phyloP scores from a whole-genome alignment of 768 basidiomycete species.

The Amanita pseudoporphyria region DNA sequence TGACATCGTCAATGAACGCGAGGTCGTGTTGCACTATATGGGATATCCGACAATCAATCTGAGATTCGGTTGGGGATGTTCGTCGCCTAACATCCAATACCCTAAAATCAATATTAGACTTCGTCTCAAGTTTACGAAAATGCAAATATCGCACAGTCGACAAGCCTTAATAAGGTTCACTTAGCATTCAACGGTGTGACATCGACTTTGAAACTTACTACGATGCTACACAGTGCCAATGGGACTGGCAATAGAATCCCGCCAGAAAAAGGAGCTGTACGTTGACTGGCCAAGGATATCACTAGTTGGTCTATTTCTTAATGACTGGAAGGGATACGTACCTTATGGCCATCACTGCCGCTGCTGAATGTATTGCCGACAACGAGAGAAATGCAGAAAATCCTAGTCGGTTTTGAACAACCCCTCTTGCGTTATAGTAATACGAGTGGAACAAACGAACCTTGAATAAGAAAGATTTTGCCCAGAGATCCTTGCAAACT shows the following conservation, averaged over 20 bases:
- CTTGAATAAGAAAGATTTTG: constrained; percentile 15
- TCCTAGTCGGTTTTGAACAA: not conserved
- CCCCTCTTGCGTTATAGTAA: not conserved
- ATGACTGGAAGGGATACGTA: not conserved
- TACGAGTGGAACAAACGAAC: constrained; percentile 7
- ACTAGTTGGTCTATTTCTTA: not conserved
- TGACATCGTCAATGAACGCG: not conserved
- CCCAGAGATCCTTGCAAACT: constrained; percentile 16
- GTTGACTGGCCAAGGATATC: not conserved
- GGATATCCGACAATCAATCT: constrained; percentile 12
- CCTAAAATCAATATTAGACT: constrained; percentile 4
- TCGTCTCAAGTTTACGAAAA: not conserved
- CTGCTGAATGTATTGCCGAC: constrained; percentile 12
- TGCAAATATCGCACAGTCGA: constrained; percentile 14
- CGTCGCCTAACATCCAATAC: constrained; percentile 14
- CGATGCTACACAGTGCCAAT: constrained; percentile 13
- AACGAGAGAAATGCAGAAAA: constrained; percentile 5
- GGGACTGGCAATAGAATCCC: constrained; percentile 14
- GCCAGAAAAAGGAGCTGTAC: constrained; percentile 4
- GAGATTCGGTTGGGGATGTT: constrained; percentile 12
- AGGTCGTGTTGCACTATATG: constrained; percentile 13
- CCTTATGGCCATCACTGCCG: constrained; percentile 12
- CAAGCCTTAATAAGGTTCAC: constrained; percentile 13
- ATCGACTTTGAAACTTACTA: constrained; percentile 10
- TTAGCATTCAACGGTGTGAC: not conserved